Evolutionary conservation across 1,139 yeast genomes (phyloP).

Genomic region (Oligophagozyma castellii): DNA sequence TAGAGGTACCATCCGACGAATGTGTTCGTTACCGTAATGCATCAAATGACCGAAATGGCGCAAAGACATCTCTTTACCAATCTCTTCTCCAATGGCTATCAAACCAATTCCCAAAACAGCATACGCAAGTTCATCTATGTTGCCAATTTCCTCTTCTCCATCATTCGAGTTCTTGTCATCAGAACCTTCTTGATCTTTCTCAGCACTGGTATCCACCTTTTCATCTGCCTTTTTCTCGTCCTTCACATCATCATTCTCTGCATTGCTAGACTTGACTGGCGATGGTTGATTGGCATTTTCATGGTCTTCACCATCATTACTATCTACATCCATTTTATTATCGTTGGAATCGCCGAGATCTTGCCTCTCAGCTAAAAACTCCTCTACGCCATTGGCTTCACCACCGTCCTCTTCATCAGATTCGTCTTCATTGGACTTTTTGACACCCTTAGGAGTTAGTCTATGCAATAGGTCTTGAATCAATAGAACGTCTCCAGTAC

Average conservation of each 20-base stretch:
- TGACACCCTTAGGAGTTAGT: conserved; percentile 51
- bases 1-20: conserved; percentile 89
- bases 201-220: conserved; percentile 14
- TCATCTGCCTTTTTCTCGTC: conserved; percentile 14
- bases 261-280: no score
- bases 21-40: conserved; percentile 92
- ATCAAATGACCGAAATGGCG: conserved; percentile 95
- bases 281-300: conserved; percentile 2
- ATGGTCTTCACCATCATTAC: conserved; percentile 7
- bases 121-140: conserved; percentile 51
- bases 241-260: conserved; percentile 9
- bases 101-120: conserved; percentile 92
- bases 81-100: conserved; percentile 95
- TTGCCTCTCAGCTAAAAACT: conserved; percentile 16
- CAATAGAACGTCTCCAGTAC: conserved; percentile 94
- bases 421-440: conserved; percentile 31
- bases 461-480: conserved; percentile 84
- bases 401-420: conserved; percentile 34
- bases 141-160: conserved; percentile 27
- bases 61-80: conserved; percentile 94
- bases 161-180: conserved; percentile 21
- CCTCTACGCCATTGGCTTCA: conserved; percentile 20
- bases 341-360: conserved; percentile 15
- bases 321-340: conserved; percentile 16
- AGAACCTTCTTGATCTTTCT: conserved; percentile 12